phyloP scores from a whole-genome alignment of 1,284 basidiomycete species.

The Tilletia setariae region DNA sequence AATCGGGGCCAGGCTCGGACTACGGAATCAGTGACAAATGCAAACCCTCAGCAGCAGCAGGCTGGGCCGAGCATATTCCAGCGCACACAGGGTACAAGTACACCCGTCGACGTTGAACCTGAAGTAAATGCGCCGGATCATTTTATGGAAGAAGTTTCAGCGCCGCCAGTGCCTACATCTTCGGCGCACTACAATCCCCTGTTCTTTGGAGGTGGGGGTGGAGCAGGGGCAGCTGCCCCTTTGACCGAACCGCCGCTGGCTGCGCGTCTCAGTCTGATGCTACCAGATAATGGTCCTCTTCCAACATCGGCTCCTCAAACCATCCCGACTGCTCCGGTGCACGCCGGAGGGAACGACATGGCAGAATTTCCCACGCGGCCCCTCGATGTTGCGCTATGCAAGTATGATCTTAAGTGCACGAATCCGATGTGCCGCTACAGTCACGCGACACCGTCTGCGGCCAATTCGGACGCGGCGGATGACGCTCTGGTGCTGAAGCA shows the following conservation, averaged over 20 bases:
- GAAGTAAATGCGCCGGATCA: not conserved
- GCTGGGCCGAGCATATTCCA: slow-evolving; percentile 41
- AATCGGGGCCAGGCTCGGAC: not conserved
- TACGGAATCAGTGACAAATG: too few species aligned
- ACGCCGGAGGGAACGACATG: slow-evolving; percentile 17
- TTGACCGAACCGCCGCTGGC: slow-evolving; percentile 30
- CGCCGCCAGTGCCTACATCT: not conserved
- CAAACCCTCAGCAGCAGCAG: not conserved
- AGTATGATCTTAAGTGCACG: slow-evolving; percentile 45
- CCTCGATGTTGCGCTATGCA: slow-evolving; percentile 36
- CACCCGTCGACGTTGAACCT: not conserved
- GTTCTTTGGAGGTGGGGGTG: slow-evolving; percentile 6
- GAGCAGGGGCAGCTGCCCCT: not conserved
- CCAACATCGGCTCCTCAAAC: not conserved
- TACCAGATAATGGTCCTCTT: slow-evolving; percentile 35
- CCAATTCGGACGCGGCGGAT: slow-evolving; percentile 30
- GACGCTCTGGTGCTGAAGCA: slow-evolving; percentile 44
- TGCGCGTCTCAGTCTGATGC: slow-evolving; percentile 45
- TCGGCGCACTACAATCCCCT: slow-evolving; percentile 12
- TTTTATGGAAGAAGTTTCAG: slow-evolving; percentile 2
- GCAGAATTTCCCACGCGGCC: slow-evolving; percentile 38
- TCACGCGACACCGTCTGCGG: slow-evolving; percentile 45
- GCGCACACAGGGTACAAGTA: slow-evolving; percentile 16
- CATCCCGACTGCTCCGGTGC: not conserved
- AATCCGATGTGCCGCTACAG: slow-evolving; percentile 47